Evolutionary conservation across 2,329 filamentous ascomycete genomes (phyloP).

Genomic region (Colletotrichum abscissum): DNA sequence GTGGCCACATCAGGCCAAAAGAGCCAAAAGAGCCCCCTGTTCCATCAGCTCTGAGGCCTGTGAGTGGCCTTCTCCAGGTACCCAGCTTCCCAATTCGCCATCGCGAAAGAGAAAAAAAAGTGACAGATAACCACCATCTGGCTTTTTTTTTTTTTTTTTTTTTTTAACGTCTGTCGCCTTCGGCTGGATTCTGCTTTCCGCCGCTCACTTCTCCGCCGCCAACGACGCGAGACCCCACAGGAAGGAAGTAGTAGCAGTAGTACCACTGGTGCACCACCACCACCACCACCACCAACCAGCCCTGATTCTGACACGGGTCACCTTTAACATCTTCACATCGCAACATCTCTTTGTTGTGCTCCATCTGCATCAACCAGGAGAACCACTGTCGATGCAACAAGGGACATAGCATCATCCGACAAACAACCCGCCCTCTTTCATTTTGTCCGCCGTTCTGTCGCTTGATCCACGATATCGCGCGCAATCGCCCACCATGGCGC

Average conservation of each 20-base stretch:
- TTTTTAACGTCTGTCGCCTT: background rate
- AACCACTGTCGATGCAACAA: constrained; percentile 3
- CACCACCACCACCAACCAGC: background rate
- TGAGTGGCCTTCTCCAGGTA: background rate
- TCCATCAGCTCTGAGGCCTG: background rate
- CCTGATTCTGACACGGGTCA: constrained; percentile 12
- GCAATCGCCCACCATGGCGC: constrained; percentile 65
- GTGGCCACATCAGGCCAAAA: constrained; percentile 9
- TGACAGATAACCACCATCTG: constrained; percentile 30
- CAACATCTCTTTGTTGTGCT: background rate
- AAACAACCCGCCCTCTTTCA: background rate
- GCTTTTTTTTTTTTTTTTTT: background rate
- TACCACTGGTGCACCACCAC: no score
- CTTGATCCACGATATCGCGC: background rate
- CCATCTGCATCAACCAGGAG: background rate
- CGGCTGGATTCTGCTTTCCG: constrained; percentile 5
- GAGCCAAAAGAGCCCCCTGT: background rate
- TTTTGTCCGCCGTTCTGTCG: background rate
- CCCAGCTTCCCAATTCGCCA: constrained; percentile 25
- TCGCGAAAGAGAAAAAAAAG: constrained; percentile 27
- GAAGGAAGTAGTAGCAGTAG: background rate
- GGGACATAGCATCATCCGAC: background rate
- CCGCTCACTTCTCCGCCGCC: constrained; percentile 11
- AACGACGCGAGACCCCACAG: constrained; percentile 10
- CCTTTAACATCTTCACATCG: background rate